Evolutionary conservation across 805 yeast species (phyloP).

Genomic region (Starmera pachycereana): DNA sequence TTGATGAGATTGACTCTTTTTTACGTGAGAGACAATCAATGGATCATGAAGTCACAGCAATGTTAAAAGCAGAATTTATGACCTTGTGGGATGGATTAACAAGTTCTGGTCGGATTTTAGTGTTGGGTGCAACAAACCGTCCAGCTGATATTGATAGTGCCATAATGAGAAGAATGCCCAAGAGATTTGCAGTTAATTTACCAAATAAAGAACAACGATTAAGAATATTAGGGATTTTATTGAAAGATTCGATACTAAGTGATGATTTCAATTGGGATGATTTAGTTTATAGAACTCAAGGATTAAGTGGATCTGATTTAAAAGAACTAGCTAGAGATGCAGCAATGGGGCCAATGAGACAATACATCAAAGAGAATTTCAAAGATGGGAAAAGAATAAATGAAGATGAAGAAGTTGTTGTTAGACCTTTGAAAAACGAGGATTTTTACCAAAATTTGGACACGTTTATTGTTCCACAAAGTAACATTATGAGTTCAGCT

Average conservation of each 20-base stretch:
- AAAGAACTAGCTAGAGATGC: conserved; percentile 91
- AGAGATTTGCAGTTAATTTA: conserved; percentile 66
- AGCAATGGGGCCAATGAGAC: conserved; percentile 81
- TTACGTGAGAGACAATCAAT: conserved; percentile 71
- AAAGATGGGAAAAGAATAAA: conserved; percentile 19
- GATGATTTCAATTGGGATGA: conserved; percentile 45
- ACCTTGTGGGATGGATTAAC: conserved; percentile 92
- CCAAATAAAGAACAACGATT: conserved; percentile 62
- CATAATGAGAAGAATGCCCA: conserved; percentile 86
- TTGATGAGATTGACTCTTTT: conserved; percentile 94
- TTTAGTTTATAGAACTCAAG: conserved; percentile 56
- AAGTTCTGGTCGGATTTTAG: conserved; percentile 69
- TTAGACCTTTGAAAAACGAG: conserved; percentile 49
- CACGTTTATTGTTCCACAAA: background rate
- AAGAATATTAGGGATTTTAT: conserved; percentile 58
- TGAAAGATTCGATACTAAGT: conserved; percentile 57
- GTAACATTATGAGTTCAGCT: background rate
- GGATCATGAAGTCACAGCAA: conserved; percentile 94
- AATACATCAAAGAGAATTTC: conserved; percentile 55
- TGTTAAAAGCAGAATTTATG: conserved; percentile 94
- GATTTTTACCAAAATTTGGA: conserved; percentile 35
- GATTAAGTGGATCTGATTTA: conserved; percentile 84
- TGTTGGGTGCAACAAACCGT: conserved; percentile 92
- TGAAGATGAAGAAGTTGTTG: conserved; percentile 28
- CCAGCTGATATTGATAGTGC: conserved; percentile 89